Base-by-base conservation (phyloP, 2,329 filamentous ascomycete genomes). In the Monosporascus sp. region DNA sequence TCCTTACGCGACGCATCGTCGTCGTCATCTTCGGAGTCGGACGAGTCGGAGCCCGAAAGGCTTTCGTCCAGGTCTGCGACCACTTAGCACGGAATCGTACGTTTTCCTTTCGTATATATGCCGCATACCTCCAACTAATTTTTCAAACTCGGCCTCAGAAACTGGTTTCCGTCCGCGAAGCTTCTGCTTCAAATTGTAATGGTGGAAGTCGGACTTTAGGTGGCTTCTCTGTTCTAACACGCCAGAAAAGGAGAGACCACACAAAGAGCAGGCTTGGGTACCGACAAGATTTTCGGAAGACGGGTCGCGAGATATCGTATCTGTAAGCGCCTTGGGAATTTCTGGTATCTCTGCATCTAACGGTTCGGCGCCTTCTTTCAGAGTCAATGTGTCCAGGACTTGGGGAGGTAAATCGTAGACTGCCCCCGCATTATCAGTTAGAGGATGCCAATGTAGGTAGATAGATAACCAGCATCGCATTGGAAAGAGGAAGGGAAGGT, bases 131-230 rank as follows among this genome's bases (percentile, higher is more conserved):
- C 85, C 90, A 7, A 97, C 79, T 6, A 97, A 78, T 66, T 86
- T 89, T 67, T 94, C 89, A 60, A 99, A 99, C 36, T 96, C 91
- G 7, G 67, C 69, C 65, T 99, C 94, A 1, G 83, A 82, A 1
- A 97, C 86, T 0, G 89, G 72, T 9, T 79, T 80, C 53, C 79
- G 78, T 0, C 89, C 89, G 47, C 90, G 84, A 52, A 96, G 74
- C 74, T 90, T 96, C 67, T 93, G 89, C 72, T 96, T 97, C 56
- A 97, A 73, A 68, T 99, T 99, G 73, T 97, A 99, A 59, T 87
- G 82, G 69, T 99, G 94, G 48, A 95, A 78, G 65, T 99, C 94
- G 9, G 93, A 96, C 63, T 89, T 88, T 53, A 90, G 84, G 71
- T 99, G 94, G 54, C 83, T 81, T 56, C 90, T 83, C 67, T 97